A percentile compares a stretch with the other conserved stretches of the same genome.
Evolutionary conservation across 2,329 filamentous ascomycete genomes (phyloP).

Genomic region (Lasiodiplodia gonubiensis): DNA sequence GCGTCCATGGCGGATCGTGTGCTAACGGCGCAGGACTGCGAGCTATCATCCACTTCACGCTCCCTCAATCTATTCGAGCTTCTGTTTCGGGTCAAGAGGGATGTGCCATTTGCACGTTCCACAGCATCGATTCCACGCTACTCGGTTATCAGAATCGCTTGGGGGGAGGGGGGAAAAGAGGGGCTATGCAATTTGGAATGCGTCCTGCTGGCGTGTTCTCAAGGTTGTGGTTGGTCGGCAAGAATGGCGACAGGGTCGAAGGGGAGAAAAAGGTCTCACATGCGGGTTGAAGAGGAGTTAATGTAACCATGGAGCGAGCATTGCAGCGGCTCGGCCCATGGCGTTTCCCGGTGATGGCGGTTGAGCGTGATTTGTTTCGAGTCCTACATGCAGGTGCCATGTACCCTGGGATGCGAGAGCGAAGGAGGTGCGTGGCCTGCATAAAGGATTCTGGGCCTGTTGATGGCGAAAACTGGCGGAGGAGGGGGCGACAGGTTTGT

Average conservation of each 20-base stretch:
- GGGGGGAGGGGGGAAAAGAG: neutral
- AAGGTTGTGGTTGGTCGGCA: neutral
- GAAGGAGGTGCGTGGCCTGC: neutral
- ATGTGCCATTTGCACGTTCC: no score
- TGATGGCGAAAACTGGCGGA: neutral
- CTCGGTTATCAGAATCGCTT: neutral
- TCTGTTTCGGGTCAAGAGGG: no score
- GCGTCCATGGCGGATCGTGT: no score
- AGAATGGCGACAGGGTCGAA: neutral
- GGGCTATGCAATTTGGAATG: neutral
- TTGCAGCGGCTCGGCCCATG: neutral
- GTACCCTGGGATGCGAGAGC: neutral
- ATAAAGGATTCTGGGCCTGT: neutral
- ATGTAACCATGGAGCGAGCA: neutral
- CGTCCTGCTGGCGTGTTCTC: neutral
- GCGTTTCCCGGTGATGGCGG: neutral
- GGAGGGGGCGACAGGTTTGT: neutral
- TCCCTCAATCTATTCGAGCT: no score
- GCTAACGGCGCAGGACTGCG: no score
- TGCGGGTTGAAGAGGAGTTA: neutral
- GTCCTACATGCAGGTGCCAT: neutral
- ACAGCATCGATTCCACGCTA: no score
- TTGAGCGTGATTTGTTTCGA: neutral
- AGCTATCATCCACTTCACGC: no score
- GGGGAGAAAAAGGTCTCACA: neutral